phyloP scores from a whole-genome alignment of 176 grass and related monocot genomes.

The Oropetium thomaeum region DNA sequence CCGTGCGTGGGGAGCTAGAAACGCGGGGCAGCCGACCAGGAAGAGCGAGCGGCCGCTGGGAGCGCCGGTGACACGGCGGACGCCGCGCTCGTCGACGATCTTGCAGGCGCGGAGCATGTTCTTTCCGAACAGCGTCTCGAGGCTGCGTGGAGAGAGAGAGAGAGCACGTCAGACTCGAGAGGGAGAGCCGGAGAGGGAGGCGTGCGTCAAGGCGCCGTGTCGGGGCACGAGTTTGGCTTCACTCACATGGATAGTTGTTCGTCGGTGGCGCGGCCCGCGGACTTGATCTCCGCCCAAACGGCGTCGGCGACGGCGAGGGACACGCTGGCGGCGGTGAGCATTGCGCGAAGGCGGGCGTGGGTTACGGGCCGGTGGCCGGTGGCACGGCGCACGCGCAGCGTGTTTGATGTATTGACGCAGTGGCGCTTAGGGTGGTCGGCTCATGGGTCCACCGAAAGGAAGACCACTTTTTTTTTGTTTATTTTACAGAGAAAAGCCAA shows the following conservation, averaged over 20 bases:
- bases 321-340: slow-evolving; percentile 24
- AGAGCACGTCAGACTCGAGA: slow-evolving; percentile 3
- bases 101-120: slow-evolving; percentile 84
- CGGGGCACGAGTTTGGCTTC: background rate
- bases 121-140: slow-evolving; percentile 82
- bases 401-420: slow-evolving; percentile 43
- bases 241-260: slow-evolving; percentile 82
- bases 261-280: slow-evolving; percentile 47
- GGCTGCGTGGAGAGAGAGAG: slow-evolving; percentile 35
- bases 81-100: slow-evolving; percentile 86
- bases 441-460: background rate
- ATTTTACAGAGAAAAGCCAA: background rate
- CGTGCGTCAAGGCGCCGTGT: background rate
- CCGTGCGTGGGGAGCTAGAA: background rate
- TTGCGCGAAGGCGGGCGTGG: background rate
- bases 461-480: background rate
- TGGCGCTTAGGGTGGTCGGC: too few relatives aligned
- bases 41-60: slow-evolving; percentile 83
- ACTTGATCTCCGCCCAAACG: slow-evolving; percentile 75
- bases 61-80: slow-evolving; percentile 57
- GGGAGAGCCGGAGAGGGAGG: background rate
- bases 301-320: slow-evolving; percentile 50
- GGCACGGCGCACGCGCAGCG: slow-evolving; percentile 27
- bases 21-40: slow-evolving; percentile 42
- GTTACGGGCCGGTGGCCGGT: background rate